Conservation (phyloP, 139 green algal species). For the Tetraselmis striata region DNA sequence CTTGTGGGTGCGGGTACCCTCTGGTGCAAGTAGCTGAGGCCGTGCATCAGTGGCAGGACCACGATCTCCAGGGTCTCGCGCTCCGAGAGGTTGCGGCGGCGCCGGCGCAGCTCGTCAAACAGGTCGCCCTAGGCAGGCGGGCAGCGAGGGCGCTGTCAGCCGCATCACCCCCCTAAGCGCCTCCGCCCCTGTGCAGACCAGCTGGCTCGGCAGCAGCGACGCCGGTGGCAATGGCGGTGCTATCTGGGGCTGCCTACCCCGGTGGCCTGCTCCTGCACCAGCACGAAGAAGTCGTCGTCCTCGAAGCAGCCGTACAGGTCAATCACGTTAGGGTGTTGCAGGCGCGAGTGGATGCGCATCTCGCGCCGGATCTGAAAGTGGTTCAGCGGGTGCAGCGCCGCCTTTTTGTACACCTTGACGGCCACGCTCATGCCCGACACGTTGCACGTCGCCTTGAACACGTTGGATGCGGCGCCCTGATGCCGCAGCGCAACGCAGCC, state of each 20-base stretch:
- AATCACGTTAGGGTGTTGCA: constrained; percentile 4
- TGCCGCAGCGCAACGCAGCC: neutral
- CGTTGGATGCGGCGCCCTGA: neutral
- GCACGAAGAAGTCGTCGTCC: constrained; percentile 8
- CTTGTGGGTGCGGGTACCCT: neutral
- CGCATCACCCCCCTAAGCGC: too few species aligned
- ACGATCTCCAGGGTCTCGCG: neutral
- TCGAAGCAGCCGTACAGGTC: constrained; percentile 6
- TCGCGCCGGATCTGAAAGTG: constrained; percentile 6
- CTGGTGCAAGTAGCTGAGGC: neutral
- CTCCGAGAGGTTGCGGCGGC: neutral
- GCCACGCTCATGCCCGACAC: neutral
- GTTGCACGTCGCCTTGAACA: neutral
- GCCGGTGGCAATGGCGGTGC: too few species aligned
- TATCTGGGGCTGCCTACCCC: neutral
- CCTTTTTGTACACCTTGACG: neutral
- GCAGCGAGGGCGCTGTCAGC: too few species aligned
- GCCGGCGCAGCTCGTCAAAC: neutral
- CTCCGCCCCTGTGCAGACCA: neutral
- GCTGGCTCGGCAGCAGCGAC: neutral
- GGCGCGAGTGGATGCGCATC: neutral
- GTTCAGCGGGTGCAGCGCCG: neutral
- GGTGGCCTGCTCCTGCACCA: neutral
- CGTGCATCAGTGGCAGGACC: neutral
- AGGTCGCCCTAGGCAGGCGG: neutral